Evolutionary conservation across 768 basidiomycete genomes (phyloP).

Genomic region (Auricularia cornea): DNA sequence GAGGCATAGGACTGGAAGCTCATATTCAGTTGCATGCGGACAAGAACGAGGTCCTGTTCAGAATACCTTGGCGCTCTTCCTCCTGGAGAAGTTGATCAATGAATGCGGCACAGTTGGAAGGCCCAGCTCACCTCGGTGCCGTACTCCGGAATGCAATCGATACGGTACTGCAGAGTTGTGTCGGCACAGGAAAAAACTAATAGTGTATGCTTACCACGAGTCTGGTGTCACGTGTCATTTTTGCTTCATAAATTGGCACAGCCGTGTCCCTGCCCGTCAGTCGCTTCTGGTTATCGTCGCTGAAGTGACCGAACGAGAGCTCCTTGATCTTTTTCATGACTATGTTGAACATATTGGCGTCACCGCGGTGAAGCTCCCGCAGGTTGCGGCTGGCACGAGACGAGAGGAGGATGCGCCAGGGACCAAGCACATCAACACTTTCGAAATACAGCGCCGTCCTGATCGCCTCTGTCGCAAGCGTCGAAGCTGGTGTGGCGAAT

Average conservation of each 20-base stretch:
- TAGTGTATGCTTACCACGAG: slow-evolving; percentile 32
- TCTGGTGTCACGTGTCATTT: slow-evolving; percentile 46
- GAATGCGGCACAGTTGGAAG: too few species aligned
- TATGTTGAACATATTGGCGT: slow-evolving; percentile 40
- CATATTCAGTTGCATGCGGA: not conserved
- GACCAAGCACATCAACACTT: slow-evolving; percentile 50
- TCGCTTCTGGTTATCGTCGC: slow-evolving; percentile 57
- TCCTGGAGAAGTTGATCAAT: not conserved
- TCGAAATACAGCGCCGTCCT: slow-evolving; percentile 56
- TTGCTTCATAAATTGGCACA: slow-evolving; percentile 60
- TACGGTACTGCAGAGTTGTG: slow-evolving; percentile 32
- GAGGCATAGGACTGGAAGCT: slow-evolving; percentile 33
- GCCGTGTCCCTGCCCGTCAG: slow-evolving; percentile 36
- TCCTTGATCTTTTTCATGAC: slow-evolving; percentile 69
- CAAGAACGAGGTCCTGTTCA: slow-evolving; percentile 22
- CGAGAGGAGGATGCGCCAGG: slow-evolving; percentile 54
- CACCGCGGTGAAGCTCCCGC: slow-evolving; percentile 37
- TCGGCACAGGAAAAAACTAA: not conserved
- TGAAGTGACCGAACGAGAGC: slow-evolving; percentile 62
- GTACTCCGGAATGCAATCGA: slow-evolving; percentile 38
- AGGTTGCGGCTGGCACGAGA: slow-evolving; percentile 41
- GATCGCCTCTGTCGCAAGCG: slow-evolving; percentile 46
- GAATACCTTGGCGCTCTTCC: not conserved
- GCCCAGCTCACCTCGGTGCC: slow-evolving; percentile 20
- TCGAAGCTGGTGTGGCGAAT: slow-evolving; percentile 16